Base-by-base conservation (phyloP, 345 rosid genomes). In the Sisymbrium altissimum region DNA sequence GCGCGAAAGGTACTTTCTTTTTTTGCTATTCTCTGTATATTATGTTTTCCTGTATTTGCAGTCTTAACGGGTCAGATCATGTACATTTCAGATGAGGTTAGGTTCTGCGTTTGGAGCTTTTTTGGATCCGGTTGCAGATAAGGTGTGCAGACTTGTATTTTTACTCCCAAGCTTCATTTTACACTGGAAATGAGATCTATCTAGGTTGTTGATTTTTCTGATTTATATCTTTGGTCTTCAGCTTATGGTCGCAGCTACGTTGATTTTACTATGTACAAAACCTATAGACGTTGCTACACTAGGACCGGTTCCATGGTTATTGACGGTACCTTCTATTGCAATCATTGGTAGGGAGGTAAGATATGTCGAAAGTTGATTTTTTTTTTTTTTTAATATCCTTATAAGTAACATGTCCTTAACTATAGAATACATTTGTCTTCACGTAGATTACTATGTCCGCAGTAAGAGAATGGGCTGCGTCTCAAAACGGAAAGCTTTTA, bases 381-480 rank as follows among this genome's bases (percentile, higher is more conserved):
- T 9, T 49, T 35, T 50, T 9, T 49, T 73, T 33, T 44, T 57
- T 14, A 14, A 29, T 58, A 44, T 54, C 18, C 48, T 18, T 63
- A 12, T 70, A 70, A 27, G 19, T 45, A 9, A 13, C 43, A 1
- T 71, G 46, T 50, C 32, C 57, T 49, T 30, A 9, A 50, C 43
- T 32, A 9, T 66, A 52, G 3, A 17, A 59, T 57, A 21, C 66
- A 40, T 65, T 39, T 65, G 3, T 39, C 25, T 78, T 3, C 73
- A 48, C 40, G 79, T 76, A 95, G 99, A 95, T 95, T 76, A 92
- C 99, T 6, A 92, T 95, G 99, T 95, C 99, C 1, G 99, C 99
- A 0, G 97, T 95, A 33, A 85, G 98, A 77, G 99, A 95, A 83
- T 95, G 99, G 99, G 99, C 99, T 77, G 99, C 99, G 59, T 95